Evolutionary conservation across 768 basidiomycete genomes (phyloP), one percentile per base, ranked within the genome.

Genomic region (Dendrothele bispora): DNA sequence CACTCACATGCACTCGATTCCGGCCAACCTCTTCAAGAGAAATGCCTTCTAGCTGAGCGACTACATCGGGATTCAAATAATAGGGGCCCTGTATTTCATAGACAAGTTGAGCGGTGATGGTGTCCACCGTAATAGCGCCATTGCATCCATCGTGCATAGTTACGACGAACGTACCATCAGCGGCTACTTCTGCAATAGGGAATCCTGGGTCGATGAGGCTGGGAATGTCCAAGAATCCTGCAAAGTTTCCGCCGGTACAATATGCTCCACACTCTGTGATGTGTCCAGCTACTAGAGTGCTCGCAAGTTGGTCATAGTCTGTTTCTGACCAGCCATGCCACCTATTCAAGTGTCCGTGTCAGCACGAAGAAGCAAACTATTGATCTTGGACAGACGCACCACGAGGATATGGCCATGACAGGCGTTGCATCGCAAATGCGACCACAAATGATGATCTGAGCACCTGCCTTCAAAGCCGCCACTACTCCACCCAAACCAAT

Each of bases 11-110:
- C 11, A 46, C 34, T 36, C n/a, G 17, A 20, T 46, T 46, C 44
- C 38, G 26, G n/a, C 38, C 44, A 8, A 46, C 24, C 7, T 15
- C n/a, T 27, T 46, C 34, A n/a, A 46, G 34, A 26, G 26, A 36
- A 20, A 46, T 36, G 15, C 24, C 24, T 35, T 46, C 44, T 5
- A 46, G 44, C 17, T 46, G 27, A 7, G 44, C 44, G 8, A 35
- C 32, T 17, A 46, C 44, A 27, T 46, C 44, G 4, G 44, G 44
- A 26, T 46, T 46, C 25, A 46, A 36, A 26, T 46, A 46, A 10
- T 46, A 36, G n/a, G 44, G 44, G 7, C 44, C 44, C 21, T 46
- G 44, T 10, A 46, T 46, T 17, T 46, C 44, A 46, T 46, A 46
- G 25, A 46, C 44, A 5, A 46, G 44, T 27, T 46, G 44, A 17